Conservation (phyloP, 2,329 filamentous ascomycete species). For the Colletotrichum paranaense region DNA sequence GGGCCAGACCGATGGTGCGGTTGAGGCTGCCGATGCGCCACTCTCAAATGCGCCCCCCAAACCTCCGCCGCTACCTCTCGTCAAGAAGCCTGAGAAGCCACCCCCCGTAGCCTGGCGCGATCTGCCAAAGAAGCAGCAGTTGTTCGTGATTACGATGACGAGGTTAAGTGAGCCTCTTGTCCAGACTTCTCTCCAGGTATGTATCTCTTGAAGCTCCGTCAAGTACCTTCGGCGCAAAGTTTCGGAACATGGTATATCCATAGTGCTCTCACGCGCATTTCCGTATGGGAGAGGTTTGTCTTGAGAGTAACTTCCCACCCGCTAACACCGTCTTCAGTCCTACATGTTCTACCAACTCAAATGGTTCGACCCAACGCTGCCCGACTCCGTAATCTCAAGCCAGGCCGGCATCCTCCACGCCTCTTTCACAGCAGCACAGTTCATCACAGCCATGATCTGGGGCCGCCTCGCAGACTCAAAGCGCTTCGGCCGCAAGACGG, state of each 20-base stretch:
- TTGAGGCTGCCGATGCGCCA: constrained; percentile 12
- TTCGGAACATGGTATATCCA: neutral
- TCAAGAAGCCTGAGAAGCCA: constrained; percentile 33
- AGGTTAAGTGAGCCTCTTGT: constrained; percentile 85
- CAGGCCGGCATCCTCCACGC: constrained; percentile 84
- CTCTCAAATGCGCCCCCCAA: neutral
- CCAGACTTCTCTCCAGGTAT: constrained; percentile 74
- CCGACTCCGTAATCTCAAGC: constrained; percentile 74
- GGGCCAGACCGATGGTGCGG: neutral
- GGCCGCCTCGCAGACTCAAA: constrained; percentile 75
- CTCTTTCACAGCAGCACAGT: constrained; percentile 85
- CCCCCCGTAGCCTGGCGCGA: constrained; percentile 75
- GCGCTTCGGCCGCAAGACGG: constrained; percentile 77
- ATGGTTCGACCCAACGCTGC: constrained; percentile 71
- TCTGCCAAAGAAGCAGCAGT: constrained; percentile 81
- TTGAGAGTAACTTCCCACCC: neutral
- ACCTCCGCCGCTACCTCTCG: neutral
- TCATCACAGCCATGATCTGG: constrained; percentile 86
- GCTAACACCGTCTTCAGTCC: constrained; percentile 53
- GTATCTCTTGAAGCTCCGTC: neutral
- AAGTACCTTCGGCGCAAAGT: neutral
- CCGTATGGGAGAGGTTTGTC: neutral
- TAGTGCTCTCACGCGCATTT: neutral
- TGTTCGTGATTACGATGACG: constrained; percentile 81
- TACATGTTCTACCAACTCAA: constrained; percentile 93